Conservation (phyloP, 495 filamentous ascomycete genomes). For the Penicillium steckii region DNA sequence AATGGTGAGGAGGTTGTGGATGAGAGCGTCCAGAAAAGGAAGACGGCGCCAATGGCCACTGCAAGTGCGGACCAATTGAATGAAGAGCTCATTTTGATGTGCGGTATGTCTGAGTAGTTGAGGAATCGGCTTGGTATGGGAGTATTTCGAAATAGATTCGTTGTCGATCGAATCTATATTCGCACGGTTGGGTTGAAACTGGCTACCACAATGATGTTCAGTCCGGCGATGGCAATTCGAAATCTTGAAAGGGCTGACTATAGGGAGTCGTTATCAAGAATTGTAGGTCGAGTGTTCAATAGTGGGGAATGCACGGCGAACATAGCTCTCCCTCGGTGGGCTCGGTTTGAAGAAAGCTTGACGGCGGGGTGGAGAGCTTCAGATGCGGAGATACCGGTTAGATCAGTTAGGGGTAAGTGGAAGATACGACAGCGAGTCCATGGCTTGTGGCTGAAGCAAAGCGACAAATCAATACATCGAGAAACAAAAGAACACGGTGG, state of each 20-base stretch:
- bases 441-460: not conserved
- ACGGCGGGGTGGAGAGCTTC: not conserved
- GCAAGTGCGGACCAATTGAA: conserved; percentile 31
- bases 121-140: not conserved
- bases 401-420: not conserved
- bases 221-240: not conserved
- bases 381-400: not conserved
- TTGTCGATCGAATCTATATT: not conserved
- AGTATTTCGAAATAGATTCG: not conserved
- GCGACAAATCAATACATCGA: not conserved
- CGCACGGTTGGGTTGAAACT: not conserved
- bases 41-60: conserved; percentile 32
- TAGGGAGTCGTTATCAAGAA: conserved; percentile 8
- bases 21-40: conserved; percentile 48
- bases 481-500: conserved; percentile 27
- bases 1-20: conserved; percentile 59
- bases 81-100: not conserved
- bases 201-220: not conserved
- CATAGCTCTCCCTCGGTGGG: conserved; percentile 12
- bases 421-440: not conserved
- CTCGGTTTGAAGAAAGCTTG: not conserved
- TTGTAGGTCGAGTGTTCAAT: conserved; percentile 15
- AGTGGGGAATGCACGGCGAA: conserved; percentile 19
- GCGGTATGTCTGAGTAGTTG: not conserved
- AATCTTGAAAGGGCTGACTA: not conserved